Percentiles rank a stretch among this genome's conserved stretches.
These are phyloP conservation scores for Colletotrichum cuscutae DNA, from an alignment of 2,329 filamentous ascomycete genomes.

Conservation along the genomic window DNA sequence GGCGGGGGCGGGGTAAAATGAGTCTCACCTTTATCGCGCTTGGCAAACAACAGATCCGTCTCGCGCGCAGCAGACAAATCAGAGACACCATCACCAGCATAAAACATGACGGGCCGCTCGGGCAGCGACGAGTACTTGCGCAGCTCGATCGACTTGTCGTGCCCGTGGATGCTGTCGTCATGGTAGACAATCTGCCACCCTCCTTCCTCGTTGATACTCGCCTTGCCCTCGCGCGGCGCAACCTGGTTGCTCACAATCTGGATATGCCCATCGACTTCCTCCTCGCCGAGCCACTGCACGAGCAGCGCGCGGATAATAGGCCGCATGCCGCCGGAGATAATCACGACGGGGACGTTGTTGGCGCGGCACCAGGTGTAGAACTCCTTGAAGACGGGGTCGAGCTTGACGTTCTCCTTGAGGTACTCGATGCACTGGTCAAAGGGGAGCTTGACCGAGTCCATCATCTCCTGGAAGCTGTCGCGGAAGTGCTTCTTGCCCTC, in stretches of 20 bases:
- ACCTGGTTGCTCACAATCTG: conserved; percentile 93
- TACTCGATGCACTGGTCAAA: conserved; percentile 84
- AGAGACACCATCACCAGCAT: conserved; percentile 93
- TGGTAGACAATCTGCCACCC: conserved; percentile 92
- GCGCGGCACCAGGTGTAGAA: conserved; percentile 86
- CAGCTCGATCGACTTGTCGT: conserved; percentile 95
- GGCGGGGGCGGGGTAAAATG: conserved; percentile 2
- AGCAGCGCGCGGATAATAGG: conserved; percentile 90
- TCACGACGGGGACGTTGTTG: conserved; percentile 90
- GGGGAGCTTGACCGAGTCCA: conserved; percentile 84
- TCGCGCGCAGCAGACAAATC: conserved; percentile 92
- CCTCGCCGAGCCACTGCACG: conserved; percentile 79
- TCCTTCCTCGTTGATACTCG: conserved; percentile 76
- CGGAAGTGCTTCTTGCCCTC: conserved; percentile 77
- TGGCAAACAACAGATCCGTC: conserved; percentile 93
- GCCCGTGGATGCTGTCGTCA: conserved; percentile 91
- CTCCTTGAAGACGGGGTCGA: conserved; percentile 88
- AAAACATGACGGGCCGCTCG: conserved; percentile 84
- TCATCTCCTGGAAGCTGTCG: conserved; percentile 90
- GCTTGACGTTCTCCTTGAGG: conserved; percentile 82
- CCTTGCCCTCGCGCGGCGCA: conserved; percentile 68
- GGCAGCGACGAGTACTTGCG: conserved; percentile 84
- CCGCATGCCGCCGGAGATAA: conserved; percentile 92
- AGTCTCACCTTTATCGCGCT: conserved; percentile 81
- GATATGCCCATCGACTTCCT: conserved; percentile 75